A percentile compares a stretch with the other conserved stretches of the same genome.
Evolutionary conservation across 257 asterid species (phyloP).

Genomic region (Dorcoceras hygrometricum): DNA sequence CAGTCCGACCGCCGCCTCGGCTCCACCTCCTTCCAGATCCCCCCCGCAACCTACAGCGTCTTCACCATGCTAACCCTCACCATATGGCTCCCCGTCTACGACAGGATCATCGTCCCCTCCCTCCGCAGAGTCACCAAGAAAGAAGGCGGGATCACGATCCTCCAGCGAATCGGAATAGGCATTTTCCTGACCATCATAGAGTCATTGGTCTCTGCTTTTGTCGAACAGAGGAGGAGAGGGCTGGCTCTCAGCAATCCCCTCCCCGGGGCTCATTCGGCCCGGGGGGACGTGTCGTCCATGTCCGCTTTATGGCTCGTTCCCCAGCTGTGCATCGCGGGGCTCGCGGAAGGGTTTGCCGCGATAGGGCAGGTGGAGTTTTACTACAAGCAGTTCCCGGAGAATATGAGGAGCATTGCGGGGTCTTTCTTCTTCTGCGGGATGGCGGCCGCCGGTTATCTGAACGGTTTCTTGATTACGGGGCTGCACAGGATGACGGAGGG

Average conservation of each 20-base stretch:
- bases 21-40: conserved; percentile 47
- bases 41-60: conserved; percentile 70
- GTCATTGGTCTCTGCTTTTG: conserved; percentile 47
- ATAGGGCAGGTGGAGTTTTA: conserved; percentile 82
- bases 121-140: conserved; percentile 51
- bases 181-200: conserved; percentile 42
- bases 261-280: conserved; percentile 25
- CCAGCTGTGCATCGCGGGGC: conserved; percentile 64
- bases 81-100: conserved; percentile 66
- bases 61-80: conserved; percentile 74
- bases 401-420: conserved; percentile 88
- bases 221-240: conserved; percentile 47
- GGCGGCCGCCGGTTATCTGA: conserved; percentile 63
- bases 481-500: conserved; percentile 56
- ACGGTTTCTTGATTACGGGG: conserved; percentile 45
- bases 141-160: conserved; percentile 69
- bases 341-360: conserved; percentile 68
- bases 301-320: conserved; percentile 81
- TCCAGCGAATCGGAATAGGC: conserved; percentile 79
- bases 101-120: conserved; percentile 63
- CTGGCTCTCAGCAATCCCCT: conserved; percentile 35
- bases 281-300: conserved; percentile 64
- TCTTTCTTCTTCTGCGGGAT: conserved; percentile 57
- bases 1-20: conserved; percentile 69
- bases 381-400: conserved; percentile 90